Percentiles rank a stretch among this genome's conserved stretches.
These are phyloP conservation scores for Aspergillus sp. DNA, from an alignment of 2,329 filamentous ascomycete genomes.

Conservation along the genomic window DNA sequence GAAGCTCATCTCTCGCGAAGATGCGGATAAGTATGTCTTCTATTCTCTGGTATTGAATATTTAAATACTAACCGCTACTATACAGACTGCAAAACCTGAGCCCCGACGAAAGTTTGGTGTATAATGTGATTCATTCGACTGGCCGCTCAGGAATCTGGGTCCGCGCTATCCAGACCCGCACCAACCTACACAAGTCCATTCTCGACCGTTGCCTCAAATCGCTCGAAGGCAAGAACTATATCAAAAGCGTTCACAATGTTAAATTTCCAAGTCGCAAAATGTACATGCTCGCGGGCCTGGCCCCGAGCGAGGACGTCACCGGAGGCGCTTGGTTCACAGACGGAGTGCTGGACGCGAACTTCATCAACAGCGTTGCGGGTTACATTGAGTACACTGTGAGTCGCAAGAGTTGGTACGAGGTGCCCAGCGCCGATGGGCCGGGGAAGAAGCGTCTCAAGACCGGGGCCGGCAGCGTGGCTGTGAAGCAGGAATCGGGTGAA, in stretches of 20 bases:
- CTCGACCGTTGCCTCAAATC: slow-evolving; percentile 77
- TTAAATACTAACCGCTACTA: slow-evolving; percentile 7
- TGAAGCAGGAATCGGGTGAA: slow-evolving; percentile 21
- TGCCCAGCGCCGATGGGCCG: slow-evolving; percentile 23
- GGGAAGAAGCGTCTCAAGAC: slow-evolving; percentile 38
- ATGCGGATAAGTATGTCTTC: slow-evolving; percentile 41
- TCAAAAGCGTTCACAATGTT: slow-evolving; percentile 85
- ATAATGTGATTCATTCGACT: slow-evolving; percentile 79
- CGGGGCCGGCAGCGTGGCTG: slow-evolving; percentile 24
- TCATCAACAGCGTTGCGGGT: slow-evolving; percentile 70
- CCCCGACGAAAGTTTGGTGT: slow-evolving; percentile 74
- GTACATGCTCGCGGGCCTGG: slow-evolving; percentile 83
- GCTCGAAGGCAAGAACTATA: slow-evolving; percentile 72
- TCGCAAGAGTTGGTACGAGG: slow-evolving; percentile 62
- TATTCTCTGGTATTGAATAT: not conserved
- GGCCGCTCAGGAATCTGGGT: slow-evolving; percentile 86
- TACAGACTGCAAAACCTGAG: slow-evolving; percentile 41
- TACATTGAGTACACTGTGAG: slow-evolving; percentile 70
- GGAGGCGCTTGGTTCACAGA: slow-evolving; percentile 94
- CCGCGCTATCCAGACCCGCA: slow-evolving; percentile 70
- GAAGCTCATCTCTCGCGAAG: slow-evolving; percentile 43
- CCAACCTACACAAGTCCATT: slow-evolving; percentile 76
- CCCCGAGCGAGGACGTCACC: slow-evolving; percentile 81
- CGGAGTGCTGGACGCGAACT: slow-evolving; percentile 77
- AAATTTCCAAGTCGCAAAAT: slow-evolving; percentile 88